Evolutionary conservation across 75 land plant genomes (phyloP).

Genomic region (Pinus tabuliformis): DNA sequence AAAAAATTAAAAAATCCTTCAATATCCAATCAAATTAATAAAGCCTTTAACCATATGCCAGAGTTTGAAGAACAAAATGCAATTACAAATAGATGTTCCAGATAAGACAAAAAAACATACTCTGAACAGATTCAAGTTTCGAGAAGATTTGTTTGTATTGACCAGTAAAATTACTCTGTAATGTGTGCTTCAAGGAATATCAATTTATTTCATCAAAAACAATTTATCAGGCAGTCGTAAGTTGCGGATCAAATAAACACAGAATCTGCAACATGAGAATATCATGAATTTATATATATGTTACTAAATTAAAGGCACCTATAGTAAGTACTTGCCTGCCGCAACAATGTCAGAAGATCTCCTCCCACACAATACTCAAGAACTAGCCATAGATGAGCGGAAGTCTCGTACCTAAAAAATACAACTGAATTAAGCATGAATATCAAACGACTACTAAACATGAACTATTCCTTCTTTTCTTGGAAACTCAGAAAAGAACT

Average conservation of each 20-base stretch:
- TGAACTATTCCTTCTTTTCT: neutral
- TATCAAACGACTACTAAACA: no score
- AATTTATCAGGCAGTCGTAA: neutral
- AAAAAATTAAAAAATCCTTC: no score
- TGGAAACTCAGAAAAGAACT: neutral
- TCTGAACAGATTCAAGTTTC: neutral
- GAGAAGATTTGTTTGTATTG: neutral
- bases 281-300: neutral
- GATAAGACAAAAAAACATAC: neutral
- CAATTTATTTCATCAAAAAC: neutral
- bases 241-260: neutral
- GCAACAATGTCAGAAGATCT: conserved; percentile 79
- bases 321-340: conserved; percentile 55
- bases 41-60: no score
- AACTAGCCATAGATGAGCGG: conserved; percentile 96
- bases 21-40: no score
- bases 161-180: neutral
- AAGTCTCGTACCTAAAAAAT: conserved; percentile 86
- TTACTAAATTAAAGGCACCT: conserved; percentile 2
- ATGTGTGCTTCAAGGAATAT: neutral
- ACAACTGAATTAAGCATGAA: neutral
- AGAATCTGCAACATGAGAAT: neutral
- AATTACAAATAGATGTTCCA: neutral
- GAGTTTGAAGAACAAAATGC: no score
- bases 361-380: conserved; percentile 99